Conservation (phyloP, 768 basidiomycete genomes). For the Suillus variegatus region DNA sequence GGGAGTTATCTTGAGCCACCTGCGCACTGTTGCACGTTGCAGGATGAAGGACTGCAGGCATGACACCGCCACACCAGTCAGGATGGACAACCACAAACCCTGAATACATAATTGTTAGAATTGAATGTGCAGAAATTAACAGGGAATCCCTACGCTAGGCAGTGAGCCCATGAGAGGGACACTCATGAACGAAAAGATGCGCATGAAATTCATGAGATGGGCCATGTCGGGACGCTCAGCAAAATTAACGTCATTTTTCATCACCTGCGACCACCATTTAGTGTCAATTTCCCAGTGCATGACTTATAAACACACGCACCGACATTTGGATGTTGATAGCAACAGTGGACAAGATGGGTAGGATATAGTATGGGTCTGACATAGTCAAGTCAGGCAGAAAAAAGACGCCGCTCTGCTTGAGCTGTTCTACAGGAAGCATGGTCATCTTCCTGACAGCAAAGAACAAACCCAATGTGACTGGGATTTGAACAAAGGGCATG, state of each 20-base stretch:
- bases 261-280: constrained; percentile 30
- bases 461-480: constrained; percentile 81
- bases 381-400: constrained; percentile 78
- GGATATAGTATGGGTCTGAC: constrained; percentile 72
- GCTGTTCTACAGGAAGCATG: constrained; percentile 67
- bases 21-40: constrained; percentile 42
- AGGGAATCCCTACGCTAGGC: constrained; percentile 56
- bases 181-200: constrained; percentile 52
- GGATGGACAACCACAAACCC: constrained; percentile 62
- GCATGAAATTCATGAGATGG: constrained; percentile 70
- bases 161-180: constrained; percentile 57
- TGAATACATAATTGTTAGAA: constrained; percentile 25
- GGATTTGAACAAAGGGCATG: constrained; percentile 66
- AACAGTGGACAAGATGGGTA: constrained; percentile 62
- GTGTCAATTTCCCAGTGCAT: background rate
- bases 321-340: constrained; percentile 70
- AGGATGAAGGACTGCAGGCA: constrained; percentile 50
- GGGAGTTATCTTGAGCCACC: constrained; percentile 35
- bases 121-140: background rate
- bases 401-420: constrained; percentile 72
- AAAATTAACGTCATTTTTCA: constrained; percentile 58
- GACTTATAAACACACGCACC: constrained; percentile 35
- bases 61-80: constrained; percentile 48
- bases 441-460: constrained; percentile 77
- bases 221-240: constrained; percentile 51